Evolutionary conservation across 75 land plant species (phyloP).

Genomic region (Isoetes taiwanensis): DNA sequence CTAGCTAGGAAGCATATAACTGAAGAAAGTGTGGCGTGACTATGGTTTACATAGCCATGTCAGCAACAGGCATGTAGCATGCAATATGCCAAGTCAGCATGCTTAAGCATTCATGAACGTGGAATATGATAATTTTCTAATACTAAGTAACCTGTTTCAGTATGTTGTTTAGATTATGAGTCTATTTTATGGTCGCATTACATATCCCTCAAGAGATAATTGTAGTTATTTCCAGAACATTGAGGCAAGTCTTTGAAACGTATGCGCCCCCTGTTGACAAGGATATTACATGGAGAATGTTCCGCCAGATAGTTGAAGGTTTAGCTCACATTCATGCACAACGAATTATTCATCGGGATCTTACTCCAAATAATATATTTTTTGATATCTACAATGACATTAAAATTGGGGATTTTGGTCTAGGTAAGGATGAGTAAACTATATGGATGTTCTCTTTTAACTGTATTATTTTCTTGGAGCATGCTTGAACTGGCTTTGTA

Average conservation of each 20-base stretch:
- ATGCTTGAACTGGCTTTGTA: not conserved
- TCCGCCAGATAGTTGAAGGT: conserved; percentile 96
- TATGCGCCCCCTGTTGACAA: conserved; percentile 35
- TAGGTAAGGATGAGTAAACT: conserved; percentile 42
- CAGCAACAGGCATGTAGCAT: not conserved
- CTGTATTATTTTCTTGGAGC: not conserved
- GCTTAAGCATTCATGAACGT: too few relatives aligned
- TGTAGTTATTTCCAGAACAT: conserved; percentile 47
- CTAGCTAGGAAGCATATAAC: too few relatives aligned
- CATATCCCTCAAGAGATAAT: too few relatives aligned
- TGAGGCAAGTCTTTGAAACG: conserved; percentile 64
- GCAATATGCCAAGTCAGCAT: too few relatives aligned
- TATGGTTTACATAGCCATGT: not conserved
- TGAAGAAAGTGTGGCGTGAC: too few relatives aligned
- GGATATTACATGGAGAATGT: conserved; percentile 62
- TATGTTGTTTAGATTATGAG: too few relatives aligned
- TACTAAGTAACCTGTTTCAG: too few relatives aligned
- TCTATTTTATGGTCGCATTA: too few relatives aligned
- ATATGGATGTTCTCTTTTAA: not conserved
- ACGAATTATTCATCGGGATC: conserved; percentile 94
- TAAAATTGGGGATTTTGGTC: conserved; percentile 97
- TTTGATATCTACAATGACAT: conserved; percentile 85
- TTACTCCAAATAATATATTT: conserved; percentile 90
- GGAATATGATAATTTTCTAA: too few relatives aligned
- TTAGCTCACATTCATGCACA: conserved; percentile 91